A percentile compares a stretch with the other conserved stretches of the same genome.
phyloP scores from a whole-genome alignment of 2,329 filamentous ascomycete species.

The Aspergillus sp. region DNA sequence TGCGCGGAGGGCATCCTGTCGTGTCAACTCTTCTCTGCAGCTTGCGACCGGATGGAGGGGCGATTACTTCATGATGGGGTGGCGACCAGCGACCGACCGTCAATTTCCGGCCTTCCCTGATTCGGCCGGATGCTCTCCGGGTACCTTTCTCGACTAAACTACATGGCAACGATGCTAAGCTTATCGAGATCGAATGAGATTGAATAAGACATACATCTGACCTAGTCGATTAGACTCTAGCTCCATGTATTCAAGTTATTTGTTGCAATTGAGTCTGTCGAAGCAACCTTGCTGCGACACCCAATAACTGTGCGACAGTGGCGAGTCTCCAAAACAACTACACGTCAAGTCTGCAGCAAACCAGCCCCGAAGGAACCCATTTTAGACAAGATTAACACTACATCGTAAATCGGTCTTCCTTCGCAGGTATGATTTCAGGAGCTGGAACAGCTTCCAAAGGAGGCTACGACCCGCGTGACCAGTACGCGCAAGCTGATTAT shows the following conservation, averaged over 20 bases:
- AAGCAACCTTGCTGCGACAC: not conserved
- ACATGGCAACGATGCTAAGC: not conserved
- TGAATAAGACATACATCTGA: not conserved
- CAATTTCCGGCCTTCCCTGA: not conserved
- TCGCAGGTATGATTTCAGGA: not conserved
- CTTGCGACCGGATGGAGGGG: not conserved
- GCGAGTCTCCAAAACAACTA: not conserved
- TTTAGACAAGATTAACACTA: not conserved
- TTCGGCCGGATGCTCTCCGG: not conserved
- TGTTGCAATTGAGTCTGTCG: not conserved
- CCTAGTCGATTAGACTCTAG: not conserved
- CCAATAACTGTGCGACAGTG: not conserved
- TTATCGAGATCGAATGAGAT: not conserved
- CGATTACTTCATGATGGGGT: constrained; percentile 2
- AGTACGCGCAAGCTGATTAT: not conserved
- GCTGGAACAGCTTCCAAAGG: not conserved
- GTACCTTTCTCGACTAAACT: not conserved
- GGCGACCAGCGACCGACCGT: not conserved
- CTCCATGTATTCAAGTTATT: not conserved
- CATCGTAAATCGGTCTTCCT: not conserved
- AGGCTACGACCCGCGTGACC: not conserved
- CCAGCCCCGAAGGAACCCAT: not conserved
- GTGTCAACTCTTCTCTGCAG: not conserved
- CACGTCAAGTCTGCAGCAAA: not conserved
- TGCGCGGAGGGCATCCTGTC: not conserved